Percentiles rank a stretch among this genome's conserved stretches.
Conservation (phyloP, 2,329 filamentous ascomycete species). For the Colletotrichum musae region DNA sequence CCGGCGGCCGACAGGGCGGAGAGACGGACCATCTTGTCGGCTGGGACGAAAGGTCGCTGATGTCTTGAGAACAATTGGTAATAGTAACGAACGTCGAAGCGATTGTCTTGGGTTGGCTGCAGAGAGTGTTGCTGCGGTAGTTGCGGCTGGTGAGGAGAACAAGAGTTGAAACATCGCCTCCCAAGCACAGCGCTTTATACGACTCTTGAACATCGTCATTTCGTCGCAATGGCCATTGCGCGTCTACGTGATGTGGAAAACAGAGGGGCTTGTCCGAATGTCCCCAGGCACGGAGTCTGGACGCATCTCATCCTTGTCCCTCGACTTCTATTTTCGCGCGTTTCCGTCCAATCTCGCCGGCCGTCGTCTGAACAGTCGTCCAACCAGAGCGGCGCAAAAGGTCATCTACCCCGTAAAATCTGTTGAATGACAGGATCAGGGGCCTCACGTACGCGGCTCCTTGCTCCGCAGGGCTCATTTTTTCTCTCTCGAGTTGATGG, state of each 20-base stretch:
- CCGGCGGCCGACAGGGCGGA: slow-evolving; percentile 27
- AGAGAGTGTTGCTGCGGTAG: slow-evolving; percentile 30
- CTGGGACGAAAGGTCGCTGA: background rate
- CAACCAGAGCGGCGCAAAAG: slow-evolving; percentile 35
- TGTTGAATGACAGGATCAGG: slow-evolving; percentile 13
- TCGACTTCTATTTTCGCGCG: slow-evolving; percentile 21
- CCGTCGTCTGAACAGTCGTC: slow-evolving; percentile 12
- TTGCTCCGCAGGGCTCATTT: slow-evolving; percentile 7
- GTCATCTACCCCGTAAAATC: slow-evolving; percentile 28
- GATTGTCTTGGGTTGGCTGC: slow-evolving; percentile 8
- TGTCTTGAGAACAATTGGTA: no score
- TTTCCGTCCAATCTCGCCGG: slow-evolving; percentile 12
- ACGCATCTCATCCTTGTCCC: slow-evolving; percentile 22
- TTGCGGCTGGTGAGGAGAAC: slow-evolving; percentile 5
- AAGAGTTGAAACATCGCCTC: background rate
- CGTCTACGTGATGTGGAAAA: slow-evolving; percentile 30
- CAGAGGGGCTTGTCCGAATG: slow-evolving; percentile 8
- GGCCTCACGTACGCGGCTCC: slow-evolving; percentile 30
- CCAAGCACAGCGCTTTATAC: slow-evolving; percentile 23
- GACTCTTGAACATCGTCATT: slow-evolving; percentile 2
- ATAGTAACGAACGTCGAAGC: slow-evolving; percentile 17
- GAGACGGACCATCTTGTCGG: slow-evolving; percentile 29
- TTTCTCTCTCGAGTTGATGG: slow-evolving; percentile 14
- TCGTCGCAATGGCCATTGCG: background rate
- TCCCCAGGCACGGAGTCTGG: slow-evolving; percentile 1